Evolutionary conservation across 2,329 filamentous ascomycete genomes (phyloP), one percentile per base, ranked within the genome.

Genomic region (Akanthomyces uredinophilus): DNA sequence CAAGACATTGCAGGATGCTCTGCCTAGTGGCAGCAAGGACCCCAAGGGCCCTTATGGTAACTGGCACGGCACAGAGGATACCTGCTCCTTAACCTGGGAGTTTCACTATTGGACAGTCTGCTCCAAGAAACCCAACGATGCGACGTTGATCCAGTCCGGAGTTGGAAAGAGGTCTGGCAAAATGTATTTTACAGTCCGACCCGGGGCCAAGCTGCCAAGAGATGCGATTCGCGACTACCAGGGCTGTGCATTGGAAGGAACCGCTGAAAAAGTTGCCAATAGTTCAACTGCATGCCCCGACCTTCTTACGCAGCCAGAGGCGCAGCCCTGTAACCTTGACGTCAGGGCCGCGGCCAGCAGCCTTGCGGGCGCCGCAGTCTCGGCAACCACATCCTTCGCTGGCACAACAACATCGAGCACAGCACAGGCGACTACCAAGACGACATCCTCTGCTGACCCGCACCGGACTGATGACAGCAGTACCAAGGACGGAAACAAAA

Each of bases 141-240:
- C 52, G 44, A 52, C 44, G 1, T 6, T 62, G 5, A 62, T 62
- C 16, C 46, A 63, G 47, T 29, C 53, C 6, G 55, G 61, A 18
- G 54, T 60, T 32, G 55, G 55, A 7, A 46, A 53, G 49, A 54
- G 55, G 56, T 20, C 24, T 4, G 61, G 61, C 2, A 60, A 52
- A 39, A 41, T 63, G 47, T 52, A 52, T 37, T 60, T 54, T 55
- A 60, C 55, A 1, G 10, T 43, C 18, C 47, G 43, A 14, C 56
- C 49, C 24, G 56, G 56, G 8, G 49, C 61, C 32, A 49, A 37
- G 43, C 27, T 54, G 47, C 61, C 61, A 18, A 44, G n/a, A 14
- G 61, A 63, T 60, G 61, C 61, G 16, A 60, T 63, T 46, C 22
- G 37, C n/a, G 44, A 60, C 32, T 63, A 55, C 16, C 29, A 55